Evolutionary conservation across 2,329 filamentous ascomycete genomes (phyloP).

Genomic region (Knoxdaviesia capensis): DNA sequence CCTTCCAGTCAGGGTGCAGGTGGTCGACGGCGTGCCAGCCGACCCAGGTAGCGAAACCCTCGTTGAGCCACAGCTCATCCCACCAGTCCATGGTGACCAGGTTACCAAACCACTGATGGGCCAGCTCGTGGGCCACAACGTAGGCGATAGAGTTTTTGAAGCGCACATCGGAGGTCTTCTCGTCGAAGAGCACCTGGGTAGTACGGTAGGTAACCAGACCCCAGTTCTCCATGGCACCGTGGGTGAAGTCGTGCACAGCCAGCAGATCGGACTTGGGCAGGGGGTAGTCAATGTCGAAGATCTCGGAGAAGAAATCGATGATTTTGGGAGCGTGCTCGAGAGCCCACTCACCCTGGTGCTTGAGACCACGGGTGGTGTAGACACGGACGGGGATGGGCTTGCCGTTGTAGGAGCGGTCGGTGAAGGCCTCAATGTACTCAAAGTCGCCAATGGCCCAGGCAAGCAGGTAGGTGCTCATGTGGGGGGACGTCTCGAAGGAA

Average conservation of each 20-base stretch:
- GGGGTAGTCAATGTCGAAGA: slow-evolving; percentile 84
- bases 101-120: slow-evolving; percentile 92
- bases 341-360: slow-evolving; percentile 78
- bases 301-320: slow-evolving; percentile 91
- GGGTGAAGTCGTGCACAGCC: slow-evolving; percentile 80
- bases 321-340: slow-evolving; percentile 81
- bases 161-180: slow-evolving; percentile 69
- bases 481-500: slow-evolving; percentile 62
- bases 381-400: slow-evolving; percentile 83
- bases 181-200: slow-evolving; percentile 89
- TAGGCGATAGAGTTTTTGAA: slow-evolving; percentile 93
- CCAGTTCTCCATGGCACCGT: slow-evolving; percentile 90
- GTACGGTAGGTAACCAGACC: slow-evolving; percentile 90
- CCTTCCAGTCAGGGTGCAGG: slow-evolving; percentile 90
- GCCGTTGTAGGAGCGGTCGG: slow-evolving; percentile 75
- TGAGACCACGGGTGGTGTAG: slow-evolving; percentile 87
- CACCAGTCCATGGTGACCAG: slow-evolving; percentile 95
- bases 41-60: slow-evolving; percentile 96
- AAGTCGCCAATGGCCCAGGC: slow-evolving; percentile 96
- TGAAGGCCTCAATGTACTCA: slow-evolving; percentile 85
- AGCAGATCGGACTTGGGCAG: slow-evolving; percentile 81
- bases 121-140: slow-evolving; percentile 93
- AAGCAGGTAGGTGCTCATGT: slow-evolving; percentile 83
- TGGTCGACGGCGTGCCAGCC: slow-evolving; percentile 86
- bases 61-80: slow-evolving; percentile 85